These are phyloP conservation scores for Monoraphidium neglectum DNA, from an alignment of 139 green algal species.

Conservation along the genomic window DNA sequence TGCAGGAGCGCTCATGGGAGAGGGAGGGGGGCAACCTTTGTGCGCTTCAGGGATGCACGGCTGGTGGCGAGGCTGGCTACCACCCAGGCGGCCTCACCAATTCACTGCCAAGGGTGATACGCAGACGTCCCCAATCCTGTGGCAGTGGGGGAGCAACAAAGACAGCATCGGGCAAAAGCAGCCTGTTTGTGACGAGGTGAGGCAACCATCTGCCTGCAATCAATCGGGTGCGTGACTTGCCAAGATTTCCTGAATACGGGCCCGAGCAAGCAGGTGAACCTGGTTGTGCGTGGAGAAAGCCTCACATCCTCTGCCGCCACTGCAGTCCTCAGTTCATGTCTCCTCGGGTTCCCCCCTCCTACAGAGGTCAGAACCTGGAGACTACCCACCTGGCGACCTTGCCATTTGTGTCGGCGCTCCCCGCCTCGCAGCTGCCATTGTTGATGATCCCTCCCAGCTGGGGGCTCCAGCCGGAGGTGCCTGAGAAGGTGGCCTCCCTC, in stretches of 20 bases:
- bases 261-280: neutral
- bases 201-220: neutral
- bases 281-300: neutral
- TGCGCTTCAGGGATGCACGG: too few species aligned
- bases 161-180: neutral
- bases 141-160: neutral
- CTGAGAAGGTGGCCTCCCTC: conserved; percentile 58
- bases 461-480: conserved; percentile 60
- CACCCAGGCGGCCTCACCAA: conserved; percentile 43
- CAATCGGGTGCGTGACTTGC: neutral
- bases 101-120: conserved; percentile 55
- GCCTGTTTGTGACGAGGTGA: neutral
- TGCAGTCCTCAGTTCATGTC: too few species aligned
- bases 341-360: too few species aligned
- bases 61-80: too few species aligned
- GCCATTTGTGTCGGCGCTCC: conserved; percentile 31
- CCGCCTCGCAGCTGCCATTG: conserved; percentile 16
- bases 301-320: too few species aligned
- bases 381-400: conserved; percentile 40
- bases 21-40: too few species aligned
- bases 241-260: neutral
- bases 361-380: too few species aligned
- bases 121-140: conserved; percentile 51
- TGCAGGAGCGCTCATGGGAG: too few species aligned
- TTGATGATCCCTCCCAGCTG: conserved; percentile 34